Percentiles rank a stretch among this genome's conserved stretches.
Evolutionary conservation across 1,284 basidiomycete genomes (phyloP).

Genomic region (Marasmius oreades): DNA sequence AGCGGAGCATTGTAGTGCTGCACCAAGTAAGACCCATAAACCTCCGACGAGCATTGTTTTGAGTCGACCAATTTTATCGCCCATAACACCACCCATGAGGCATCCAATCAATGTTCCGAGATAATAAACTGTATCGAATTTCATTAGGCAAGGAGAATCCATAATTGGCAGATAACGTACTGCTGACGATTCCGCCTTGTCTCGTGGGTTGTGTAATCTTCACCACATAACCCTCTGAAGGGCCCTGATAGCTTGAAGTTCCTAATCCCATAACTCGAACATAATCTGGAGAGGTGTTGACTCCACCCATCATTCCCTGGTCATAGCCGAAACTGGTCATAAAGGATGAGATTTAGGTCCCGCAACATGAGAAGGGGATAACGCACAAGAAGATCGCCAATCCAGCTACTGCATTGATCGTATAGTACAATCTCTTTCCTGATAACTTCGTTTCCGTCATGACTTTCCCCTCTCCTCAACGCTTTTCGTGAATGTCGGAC

Average conservation of each 20-base stretch:
- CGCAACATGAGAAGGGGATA: background rate
- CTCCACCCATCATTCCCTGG: slow-evolving; percentile 55
- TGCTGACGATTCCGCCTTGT: slow-evolving; percentile 51
- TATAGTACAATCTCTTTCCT: slow-evolving; percentile 19
- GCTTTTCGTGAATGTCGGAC: background rate
- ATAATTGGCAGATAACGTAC: slow-evolving; percentile 16
- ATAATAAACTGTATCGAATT: slow-evolving; percentile 33
- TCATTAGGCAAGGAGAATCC: background rate
- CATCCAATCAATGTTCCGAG: slow-evolving; percentile 47
- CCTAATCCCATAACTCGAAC: slow-evolving; percentile 41
- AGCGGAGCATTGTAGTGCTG: slow-evolving; percentile 47
- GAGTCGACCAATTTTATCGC: slow-evolving; percentile 38
- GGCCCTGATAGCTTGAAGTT: slow-evolving; percentile 37
- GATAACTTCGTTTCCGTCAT: background rate
- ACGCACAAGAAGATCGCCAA: slow-evolving; percentile 47
- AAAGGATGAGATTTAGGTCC: background rate
- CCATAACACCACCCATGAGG: slow-evolving; percentile 39
- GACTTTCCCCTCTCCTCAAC: background rate
- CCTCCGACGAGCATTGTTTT: slow-evolving; percentile 41
- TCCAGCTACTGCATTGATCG: slow-evolving; percentile 38
- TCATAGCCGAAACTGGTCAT: slow-evolving; percentile 46
- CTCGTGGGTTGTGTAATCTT: slow-evolving; percentile 47
- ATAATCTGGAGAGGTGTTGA: slow-evolving; percentile 47
- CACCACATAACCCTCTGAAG: slow-evolving; percentile 42
- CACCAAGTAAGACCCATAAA: slow-evolving; percentile 43